Percentiles rank a stretch among this genome's conserved stretches.
phyloP scores from a whole-genome alignment of 495 filamentous ascomycete genomes.

The Aspergillus sclerotioniger region DNA sequence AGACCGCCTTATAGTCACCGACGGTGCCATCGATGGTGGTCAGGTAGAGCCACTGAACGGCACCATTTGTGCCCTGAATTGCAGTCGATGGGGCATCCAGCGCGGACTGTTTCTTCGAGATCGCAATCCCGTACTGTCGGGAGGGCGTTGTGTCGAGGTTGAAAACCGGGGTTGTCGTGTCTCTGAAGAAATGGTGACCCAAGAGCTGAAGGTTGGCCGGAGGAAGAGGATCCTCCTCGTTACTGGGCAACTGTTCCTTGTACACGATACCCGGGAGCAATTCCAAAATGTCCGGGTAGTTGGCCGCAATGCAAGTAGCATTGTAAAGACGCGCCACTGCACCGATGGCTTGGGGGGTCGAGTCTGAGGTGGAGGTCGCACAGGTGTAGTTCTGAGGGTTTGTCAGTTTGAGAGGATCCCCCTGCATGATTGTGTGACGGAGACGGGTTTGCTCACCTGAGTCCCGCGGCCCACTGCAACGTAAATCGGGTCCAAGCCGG shows the following conservation, averaged over 20 bases:
- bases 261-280: conserved; percentile 43
- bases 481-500: conserved; percentile 62
- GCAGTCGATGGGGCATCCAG: conserved; percentile 59
- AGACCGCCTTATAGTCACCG: conserved; percentile 67
- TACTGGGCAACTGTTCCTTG: conserved; percentile 42
- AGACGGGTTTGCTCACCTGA: conserved; percentile 35
- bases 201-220: conserved; percentile 59
- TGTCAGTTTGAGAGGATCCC: neutral
- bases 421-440: neutral
- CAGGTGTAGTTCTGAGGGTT: conserved; percentile 83
- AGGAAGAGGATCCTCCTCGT: conserved; percentile 25
- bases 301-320: conserved; percentile 71
- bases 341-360: conserved; percentile 62
- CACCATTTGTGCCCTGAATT: conserved; percentile 54
- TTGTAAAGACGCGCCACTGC: conserved; percentile 88
- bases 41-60: conserved; percentile 59
- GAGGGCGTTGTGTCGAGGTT: conserved; percentile 59
- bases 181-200: conserved; percentile 78
- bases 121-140: conserved; percentile 58
- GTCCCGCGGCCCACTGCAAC: conserved; percentile 85
- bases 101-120: conserved; percentile 55
- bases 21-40: conserved; percentile 52
- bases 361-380: conserved; percentile 51
- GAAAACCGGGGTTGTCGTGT: conserved; percentile 68
- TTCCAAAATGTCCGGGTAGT: conserved; percentile 60